These are phyloP conservation scores for Backusella tuberculispora DNA, from an alignment of 192 early-diverging fungal genomes.

Conservation along the genomic window DNA sequence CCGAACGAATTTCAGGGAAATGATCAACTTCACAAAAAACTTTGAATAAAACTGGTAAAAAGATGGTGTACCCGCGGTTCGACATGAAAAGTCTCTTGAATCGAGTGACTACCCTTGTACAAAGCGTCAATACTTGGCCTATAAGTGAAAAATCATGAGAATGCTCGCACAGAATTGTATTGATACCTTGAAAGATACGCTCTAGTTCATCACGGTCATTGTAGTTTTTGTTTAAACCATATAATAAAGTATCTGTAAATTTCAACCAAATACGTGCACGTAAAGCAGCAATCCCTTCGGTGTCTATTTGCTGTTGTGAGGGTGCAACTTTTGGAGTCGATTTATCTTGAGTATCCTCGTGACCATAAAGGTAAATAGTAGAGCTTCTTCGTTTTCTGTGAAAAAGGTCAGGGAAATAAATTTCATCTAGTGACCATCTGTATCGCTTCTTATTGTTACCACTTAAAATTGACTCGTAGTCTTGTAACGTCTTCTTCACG, in stretches of 20 bases:
- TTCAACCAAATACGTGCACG: constrained; percentile 56
- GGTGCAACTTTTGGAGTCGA: background rate
- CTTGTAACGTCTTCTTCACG: constrained; percentile 51
- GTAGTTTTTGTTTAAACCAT: constrained; percentile 52
- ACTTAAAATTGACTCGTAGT: constrained; percentile 42
- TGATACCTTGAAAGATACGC: constrained; percentile 52
- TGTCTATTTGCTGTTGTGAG: constrained; percentile 26
- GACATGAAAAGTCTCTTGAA: constrained; percentile 55
- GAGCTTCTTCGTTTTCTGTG: constrained; percentile 8
- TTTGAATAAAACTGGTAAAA: constrained; percentile 59
- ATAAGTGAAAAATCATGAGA: constrained; percentile 53
- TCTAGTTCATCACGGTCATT: constrained; percentile 53
- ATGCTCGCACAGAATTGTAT: constrained; percentile 53
- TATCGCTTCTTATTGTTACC: background rate
- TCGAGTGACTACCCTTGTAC: constrained; percentile 46
- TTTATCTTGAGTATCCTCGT: background rate
- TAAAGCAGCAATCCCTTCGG: constrained; percentile 45
- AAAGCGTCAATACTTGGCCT: constrained; percentile 53
- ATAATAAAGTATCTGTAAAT: constrained; percentile 53
- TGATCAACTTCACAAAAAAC: constrained; percentile 53
- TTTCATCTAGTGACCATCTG: constrained; percentile 27
- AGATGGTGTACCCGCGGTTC: constrained; percentile 54
- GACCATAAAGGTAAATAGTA: background rate
- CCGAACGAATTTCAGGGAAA: constrained; percentile 40
- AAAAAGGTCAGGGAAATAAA: constrained; percentile 46